Percentiles rank a stretch among this genome's conserved stretches.
Conservation (phyloP, 768 basidiomycete genomes). For the Lyophyllum shimeji region DNA sequence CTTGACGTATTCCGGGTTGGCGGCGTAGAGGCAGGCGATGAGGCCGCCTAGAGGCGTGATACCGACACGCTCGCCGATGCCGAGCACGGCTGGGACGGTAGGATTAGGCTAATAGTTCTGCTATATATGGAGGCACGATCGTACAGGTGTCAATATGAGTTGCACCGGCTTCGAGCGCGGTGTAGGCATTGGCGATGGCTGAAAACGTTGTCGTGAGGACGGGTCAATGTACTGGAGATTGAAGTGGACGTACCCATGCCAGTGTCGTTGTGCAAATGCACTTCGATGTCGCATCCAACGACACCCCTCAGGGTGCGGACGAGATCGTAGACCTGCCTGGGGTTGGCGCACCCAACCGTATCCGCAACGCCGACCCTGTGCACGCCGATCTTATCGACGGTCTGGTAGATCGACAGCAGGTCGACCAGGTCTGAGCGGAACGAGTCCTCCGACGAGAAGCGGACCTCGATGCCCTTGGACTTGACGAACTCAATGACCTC, state of each 20-base stretch:
- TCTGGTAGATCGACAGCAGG: constrained; percentile 97
- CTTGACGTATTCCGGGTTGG: constrained; percentile 99
- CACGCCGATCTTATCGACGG: constrained; percentile 98
- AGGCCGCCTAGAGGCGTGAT: constrained; percentile 98
- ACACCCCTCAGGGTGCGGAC: constrained; percentile 95
- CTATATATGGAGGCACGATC: constrained; percentile 22
- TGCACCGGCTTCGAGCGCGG: constrained; percentile 96
- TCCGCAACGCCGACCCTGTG: constrained; percentile 99
- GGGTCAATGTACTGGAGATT: background rate
- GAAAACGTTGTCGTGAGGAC: constrained; percentile 1
- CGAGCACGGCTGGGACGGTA: constrained; percentile 72
- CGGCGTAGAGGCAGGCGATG: constrained; percentile 94
- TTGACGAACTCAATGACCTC: constrained; percentile 99
- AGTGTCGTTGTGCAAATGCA: constrained; percentile 98
- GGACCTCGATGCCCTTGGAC: constrained; percentile 98
- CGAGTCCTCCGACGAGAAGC: constrained; percentile 99
- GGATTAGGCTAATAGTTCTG: constrained; percentile 5
- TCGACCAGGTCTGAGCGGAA: constrained; percentile 99
- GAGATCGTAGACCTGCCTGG: constrained; percentile 97
- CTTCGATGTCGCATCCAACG: constrained; percentile 96
- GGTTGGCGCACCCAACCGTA: constrained; percentile 98
- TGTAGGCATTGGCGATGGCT: constrained; percentile 99
- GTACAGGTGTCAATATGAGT: constrained; percentile 97
- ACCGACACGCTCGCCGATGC: constrained; percentile 98
- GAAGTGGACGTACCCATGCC: constrained; percentile 70